Base-by-base conservation (phyloP, 495 filamentous ascomycete genomes). In the Venustampulla echinocandica region DNA sequence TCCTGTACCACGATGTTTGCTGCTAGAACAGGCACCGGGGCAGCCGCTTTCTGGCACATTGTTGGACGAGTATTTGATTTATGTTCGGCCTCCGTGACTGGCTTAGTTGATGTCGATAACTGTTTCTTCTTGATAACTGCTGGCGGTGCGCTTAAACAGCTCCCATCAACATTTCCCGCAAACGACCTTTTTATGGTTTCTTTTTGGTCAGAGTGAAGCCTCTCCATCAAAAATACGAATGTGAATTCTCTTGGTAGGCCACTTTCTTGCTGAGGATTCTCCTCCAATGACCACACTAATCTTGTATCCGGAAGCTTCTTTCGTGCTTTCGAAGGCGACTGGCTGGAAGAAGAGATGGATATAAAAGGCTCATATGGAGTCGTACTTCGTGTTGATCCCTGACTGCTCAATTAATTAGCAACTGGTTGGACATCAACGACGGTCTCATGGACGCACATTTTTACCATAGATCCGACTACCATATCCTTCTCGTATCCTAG, bases 161-260 rank as follows among this genome's bases (percentile, higher is more conserved):
- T 30, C 27, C n/a, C n/a, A n/a, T n/a, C n/a, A n/a, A n/a, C n/a
- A n/a, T n/a, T n/a, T n/a, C n/a, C n/a, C n/a, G n/a, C n/a, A n/a
- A n/a, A 30, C 13, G 27, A 13, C 27, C 18, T 14, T 35, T 10
- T 35, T 10, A 35, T 14, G 33, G 33, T 14, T 35, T 14, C 33
- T 35, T 35, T 15, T 35, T 35, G n/a, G 15, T 3, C n/a, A 17
- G 44, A 17, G 13, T 33, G 24, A 0, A 64, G 67, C 23, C 71
- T 69, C 28, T 67, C 60, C n/a, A 73, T 53, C 27, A 76, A 50
- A 65, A 76, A 66, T 5, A 71, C 68, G 53, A 76, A 75, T 14
- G 71, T 74, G 45, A 76, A 75, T 39, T 76, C 73, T 10, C 71
- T 62, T n/a, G 73, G 73, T 0, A 76, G 58, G 7, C 73, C 73